Conservation (phyloP, 1,284 basidiomycete species). For the Meira nashicola region DNA sequence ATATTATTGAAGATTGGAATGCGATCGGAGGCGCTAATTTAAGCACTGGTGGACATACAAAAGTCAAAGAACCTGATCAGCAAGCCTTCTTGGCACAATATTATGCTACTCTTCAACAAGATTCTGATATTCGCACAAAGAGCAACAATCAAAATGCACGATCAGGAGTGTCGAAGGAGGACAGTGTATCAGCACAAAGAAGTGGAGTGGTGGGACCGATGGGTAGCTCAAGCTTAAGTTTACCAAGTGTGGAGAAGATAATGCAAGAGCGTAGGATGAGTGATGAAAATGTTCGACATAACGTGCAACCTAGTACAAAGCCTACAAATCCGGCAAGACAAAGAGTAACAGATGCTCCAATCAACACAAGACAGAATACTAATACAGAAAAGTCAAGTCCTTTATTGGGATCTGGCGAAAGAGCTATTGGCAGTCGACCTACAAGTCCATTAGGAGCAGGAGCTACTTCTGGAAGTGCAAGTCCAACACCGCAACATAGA, state of each 20-base stretch:
- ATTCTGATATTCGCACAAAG: conserved; percentile 10
- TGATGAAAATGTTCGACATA: conserved; percentile 1
- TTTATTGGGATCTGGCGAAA: conserved; percentile 6
- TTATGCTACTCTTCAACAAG: conserved; percentile 28
- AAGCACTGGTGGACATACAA: background rate
- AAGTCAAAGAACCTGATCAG: conserved; percentile 13
- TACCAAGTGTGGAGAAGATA: conserved; percentile 30
- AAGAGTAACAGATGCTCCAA: conserved; percentile 5
- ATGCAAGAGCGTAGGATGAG: conserved; percentile 7
- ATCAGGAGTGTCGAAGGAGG: background rate
- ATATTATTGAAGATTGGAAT: conserved; percentile 40
- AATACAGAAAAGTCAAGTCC: background rate
- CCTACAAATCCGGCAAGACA: background rate
- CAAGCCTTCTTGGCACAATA: conserved; percentile 22
- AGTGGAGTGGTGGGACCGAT: conserved; percentile 33
- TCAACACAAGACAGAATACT: background rate
- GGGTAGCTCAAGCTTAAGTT: conserved; percentile 22
- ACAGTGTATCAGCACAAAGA: background rate
- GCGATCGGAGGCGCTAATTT: conserved; percentile 11
- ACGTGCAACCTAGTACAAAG: background rate
- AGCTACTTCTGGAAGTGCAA: background rate
- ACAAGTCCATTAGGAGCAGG: background rate
- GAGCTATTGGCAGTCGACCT: conserved; percentile 5
- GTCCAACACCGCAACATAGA: conserved; percentile 5
- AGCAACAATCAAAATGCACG: background rate